Percentiles rank a stretch among this genome's conserved stretches.
Evolutionary conservation across 2,329 filamentous ascomycete genomes (phyloP).

Genomic region (Aschersonia sp.): DNA sequence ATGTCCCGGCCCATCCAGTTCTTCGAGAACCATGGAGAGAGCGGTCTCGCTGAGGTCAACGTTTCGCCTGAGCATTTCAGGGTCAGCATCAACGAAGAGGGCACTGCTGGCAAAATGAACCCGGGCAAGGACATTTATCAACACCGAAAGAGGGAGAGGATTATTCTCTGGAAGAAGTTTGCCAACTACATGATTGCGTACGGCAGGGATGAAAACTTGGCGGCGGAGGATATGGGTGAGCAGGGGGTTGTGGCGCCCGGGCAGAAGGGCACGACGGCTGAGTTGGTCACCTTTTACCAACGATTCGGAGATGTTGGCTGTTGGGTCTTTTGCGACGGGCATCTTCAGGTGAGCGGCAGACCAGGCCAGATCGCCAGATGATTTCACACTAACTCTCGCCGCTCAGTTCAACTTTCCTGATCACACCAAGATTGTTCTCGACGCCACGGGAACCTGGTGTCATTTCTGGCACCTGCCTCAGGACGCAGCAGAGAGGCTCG

Average conservation of each 20-base stretch:
- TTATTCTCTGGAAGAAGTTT: conserved; percentile 59
- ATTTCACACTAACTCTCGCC: background rate
- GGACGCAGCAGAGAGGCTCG: conserved; percentile 53
- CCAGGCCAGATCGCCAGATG: no score
- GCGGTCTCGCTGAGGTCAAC: conserved; percentile 47
- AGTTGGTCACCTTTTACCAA: conserved; percentile 69
- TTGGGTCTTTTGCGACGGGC: conserved; percentile 70
- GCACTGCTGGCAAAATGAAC: conserved; percentile 45
- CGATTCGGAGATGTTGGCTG: conserved; percentile 67
- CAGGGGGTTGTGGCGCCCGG: conserved; percentile 24
- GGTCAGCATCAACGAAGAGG: conserved; percentile 38
- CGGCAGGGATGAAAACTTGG: conserved; percentile 51
- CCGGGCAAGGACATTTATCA: conserved; percentile 50
- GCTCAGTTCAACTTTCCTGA: conserved; percentile 75
- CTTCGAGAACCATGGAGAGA: conserved; percentile 55
- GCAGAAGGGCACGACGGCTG: conserved; percentile 24
- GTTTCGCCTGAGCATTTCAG: conserved; percentile 50
- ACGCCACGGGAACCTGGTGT: conserved; percentile 58
- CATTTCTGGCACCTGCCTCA: conserved; percentile 64
- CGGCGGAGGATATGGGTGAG: conserved; percentile 29
- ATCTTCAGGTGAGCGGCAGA: conserved; percentile 45
- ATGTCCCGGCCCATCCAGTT: conserved; percentile 52
- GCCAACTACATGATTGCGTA: conserved; percentile 63
- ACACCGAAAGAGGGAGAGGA: conserved; percentile 49
- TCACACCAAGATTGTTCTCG: conserved; percentile 72